phyloP scores from a whole-genome alignment of 2,329 filamentous ascomycete species.

The Fusarium dlaminii region DNA sequence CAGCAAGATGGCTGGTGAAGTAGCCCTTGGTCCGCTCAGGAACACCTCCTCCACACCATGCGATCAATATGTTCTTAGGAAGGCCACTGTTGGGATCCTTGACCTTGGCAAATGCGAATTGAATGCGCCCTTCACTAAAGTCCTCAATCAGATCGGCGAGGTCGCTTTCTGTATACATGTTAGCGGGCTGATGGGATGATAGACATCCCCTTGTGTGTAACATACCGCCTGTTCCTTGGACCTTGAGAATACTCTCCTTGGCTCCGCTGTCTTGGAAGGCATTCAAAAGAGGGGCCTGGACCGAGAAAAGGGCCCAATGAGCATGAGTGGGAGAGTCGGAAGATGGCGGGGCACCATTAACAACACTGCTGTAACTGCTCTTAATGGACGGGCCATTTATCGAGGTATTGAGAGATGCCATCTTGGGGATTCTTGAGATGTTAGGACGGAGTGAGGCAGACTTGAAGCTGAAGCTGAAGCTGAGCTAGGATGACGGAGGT shows the following conservation, averaged over 20 bases:
- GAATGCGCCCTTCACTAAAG: conserved; percentile 94
- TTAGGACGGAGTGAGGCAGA: conserved; percentile 22
- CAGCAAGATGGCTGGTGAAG: conserved; percentile 92
- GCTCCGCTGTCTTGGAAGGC: conserved; percentile 87
- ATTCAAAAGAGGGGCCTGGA: conserved; percentile 90
- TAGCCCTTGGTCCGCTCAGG: conserved; percentile 99
- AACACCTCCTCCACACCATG: conserved; percentile 97
- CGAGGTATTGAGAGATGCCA: conserved; percentile 84
- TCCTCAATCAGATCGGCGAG: conserved; percentile 90
- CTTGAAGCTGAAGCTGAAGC: conserved; percentile 37
- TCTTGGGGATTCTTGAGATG: conserved; percentile 50
- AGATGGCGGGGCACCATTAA: conserved; percentile 61
- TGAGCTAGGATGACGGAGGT: conserved; percentile 35
- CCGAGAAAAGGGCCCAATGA: conserved; percentile 94
- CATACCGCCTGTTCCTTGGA: conserved; percentile 87
- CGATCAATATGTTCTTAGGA: conserved; percentile 92
- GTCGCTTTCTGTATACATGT: conserved; percentile 77
- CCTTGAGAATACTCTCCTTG: conserved; percentile 96
- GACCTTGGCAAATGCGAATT: conserved; percentile 97
- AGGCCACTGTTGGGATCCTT: conserved; percentile 91
- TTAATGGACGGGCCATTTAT: conserved; percentile 85
- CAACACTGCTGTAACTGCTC: conserved; percentile 74
- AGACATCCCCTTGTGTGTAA: not conserved
- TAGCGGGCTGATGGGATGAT: conserved; percentile 18
- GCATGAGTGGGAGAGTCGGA: conserved; percentile 81